Base-by-base conservation (phyloP, 176 grass and related monocot species). In the Rhynchospora tenuis region DNA sequence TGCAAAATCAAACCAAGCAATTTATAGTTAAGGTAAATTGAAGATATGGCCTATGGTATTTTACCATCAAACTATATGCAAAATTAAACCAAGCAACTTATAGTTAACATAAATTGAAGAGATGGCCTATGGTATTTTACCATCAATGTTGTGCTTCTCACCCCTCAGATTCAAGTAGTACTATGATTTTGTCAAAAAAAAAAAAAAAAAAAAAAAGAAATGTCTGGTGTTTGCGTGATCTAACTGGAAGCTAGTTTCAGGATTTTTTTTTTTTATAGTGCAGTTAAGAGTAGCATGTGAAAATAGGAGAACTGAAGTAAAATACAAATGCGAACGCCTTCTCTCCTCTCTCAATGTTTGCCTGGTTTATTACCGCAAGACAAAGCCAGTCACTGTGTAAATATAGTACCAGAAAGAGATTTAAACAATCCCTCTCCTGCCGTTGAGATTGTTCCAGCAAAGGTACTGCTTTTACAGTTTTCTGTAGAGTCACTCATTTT, bases 401-500 rank as follows among this genome's bases (percentile, higher is more conserved):
- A 85, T 84, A 66, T 85, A 9, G 90, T 88, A 19, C 80, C 81
- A 20, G 90, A 92, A 81, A 92, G 82, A 28, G 90, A 92, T 33
- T 57, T 75, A 29, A 83, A 89, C 65, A 79, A 83, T 17, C 83
- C 83, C 17, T 90, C 91, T 14, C 91, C 88, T 54, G 88, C 91
- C n/a, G 85, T 92, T 45, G 91, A 92, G 63, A 90, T 92, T 52
- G 48, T 92, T 69, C 91, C 91, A 52, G 84, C 91, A 24, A 92
- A 90, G 91, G 91, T 92, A 64, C 44, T 46, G 51, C 6, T 1
- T 15, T 33, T 26, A 38, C 33, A 38, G 33, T 38, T 38, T 38
- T 38, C 1, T 38, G 33, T 38, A 38, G 3, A 33, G 31, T 33
- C 68, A 13, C 27, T 52, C 5, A 24, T 16, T 15, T 70, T 78